These are phyloP conservation scores for Spencermartinsiella europaea DNA, from an alignment of 805 yeast genomes.

Conservation along the genomic window DNA sequence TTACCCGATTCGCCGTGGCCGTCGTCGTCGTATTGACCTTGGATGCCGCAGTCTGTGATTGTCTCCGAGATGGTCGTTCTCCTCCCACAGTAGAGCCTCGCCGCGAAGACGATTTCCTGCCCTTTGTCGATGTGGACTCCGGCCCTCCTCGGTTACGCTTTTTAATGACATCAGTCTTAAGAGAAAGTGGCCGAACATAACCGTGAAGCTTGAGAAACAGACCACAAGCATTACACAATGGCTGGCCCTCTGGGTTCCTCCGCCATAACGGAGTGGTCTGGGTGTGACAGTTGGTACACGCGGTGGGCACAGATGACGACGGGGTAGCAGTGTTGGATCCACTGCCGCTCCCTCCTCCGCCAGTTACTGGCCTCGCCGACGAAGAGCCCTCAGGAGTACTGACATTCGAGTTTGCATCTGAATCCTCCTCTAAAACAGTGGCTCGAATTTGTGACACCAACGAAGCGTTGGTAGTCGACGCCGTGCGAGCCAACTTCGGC, in stretches of 20 bases:
- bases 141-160: constrained; percentile 65
- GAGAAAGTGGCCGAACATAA: constrained; percentile 85
- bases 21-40: neutral
- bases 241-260: constrained; percentile 85
- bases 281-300: constrained; percentile 85
- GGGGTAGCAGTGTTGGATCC: constrained; percentile 1
- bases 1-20: neutral
- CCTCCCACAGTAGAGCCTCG: constrained; percentile 9
- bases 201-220: constrained; percentile 88
- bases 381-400: neutral
- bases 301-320: constrained; percentile 27
- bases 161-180: constrained; percentile 89
- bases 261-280: constrained; percentile 94
- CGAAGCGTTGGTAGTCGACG: constrained; percentile 16
- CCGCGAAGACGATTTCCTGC: constrained; percentile 11
- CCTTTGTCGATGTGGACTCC: constrained; percentile 6
- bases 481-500: constrained; percentile 14
- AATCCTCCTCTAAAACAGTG: neutral
- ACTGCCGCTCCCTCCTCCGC: constrained; percentile 2
- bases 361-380: neutral
- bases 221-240: constrained; percentile 96
- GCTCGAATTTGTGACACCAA: constrained; percentile 1
- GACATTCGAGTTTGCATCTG: neutral
- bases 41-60: constrained; percentile 5
- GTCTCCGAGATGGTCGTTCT: constrained; percentile 6